Percentiles rank a stretch among this genome's conserved stretches.
phyloP scores from a whole-genome alignment of 805 yeast genomes.

The Metschnikowia cubensis region DNA sequence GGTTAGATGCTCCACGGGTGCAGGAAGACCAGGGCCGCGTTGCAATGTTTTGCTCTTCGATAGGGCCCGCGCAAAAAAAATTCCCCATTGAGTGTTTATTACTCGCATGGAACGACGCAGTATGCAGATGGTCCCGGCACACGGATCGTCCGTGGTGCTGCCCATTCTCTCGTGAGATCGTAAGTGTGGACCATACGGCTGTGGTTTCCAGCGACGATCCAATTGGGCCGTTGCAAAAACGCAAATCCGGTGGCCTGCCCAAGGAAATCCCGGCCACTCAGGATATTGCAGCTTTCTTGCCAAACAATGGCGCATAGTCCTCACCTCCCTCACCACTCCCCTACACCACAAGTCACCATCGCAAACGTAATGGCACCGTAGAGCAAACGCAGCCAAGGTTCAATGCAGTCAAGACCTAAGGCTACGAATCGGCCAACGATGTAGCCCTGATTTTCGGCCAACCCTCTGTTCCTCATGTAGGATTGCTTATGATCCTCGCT shows the following conservation, averaged over 20 bases:
- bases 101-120: conserved; percentile 2
- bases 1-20: neutral
- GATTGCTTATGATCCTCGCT: neutral
- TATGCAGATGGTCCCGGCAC: neutral
- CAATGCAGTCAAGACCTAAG: neutral
- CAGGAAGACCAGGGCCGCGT: neutral
- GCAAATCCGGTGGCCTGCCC: neutral
- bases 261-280: too few relatives aligned
- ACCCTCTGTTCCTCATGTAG: neutral
- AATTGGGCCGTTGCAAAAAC: neutral
- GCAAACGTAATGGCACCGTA: neutral
- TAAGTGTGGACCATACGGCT: neutral
- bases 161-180: neutral
- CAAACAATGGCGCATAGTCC: neutral
- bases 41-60: neutral
- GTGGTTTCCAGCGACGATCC: neutral
- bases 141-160: neutral
- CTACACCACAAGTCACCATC: neutral
- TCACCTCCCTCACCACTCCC: neutral
- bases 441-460: neutral
- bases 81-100: neutral
- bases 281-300: neutral
- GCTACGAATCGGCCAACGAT: neutral
- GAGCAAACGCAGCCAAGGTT: too few relatives aligned
- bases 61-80: neutral